Evolutionary conservation across 371 early-diverging fungal species (phyloP), one percentile per base, ranked within the genome.

Genomic region (Mucor lusitanicus): DNA sequence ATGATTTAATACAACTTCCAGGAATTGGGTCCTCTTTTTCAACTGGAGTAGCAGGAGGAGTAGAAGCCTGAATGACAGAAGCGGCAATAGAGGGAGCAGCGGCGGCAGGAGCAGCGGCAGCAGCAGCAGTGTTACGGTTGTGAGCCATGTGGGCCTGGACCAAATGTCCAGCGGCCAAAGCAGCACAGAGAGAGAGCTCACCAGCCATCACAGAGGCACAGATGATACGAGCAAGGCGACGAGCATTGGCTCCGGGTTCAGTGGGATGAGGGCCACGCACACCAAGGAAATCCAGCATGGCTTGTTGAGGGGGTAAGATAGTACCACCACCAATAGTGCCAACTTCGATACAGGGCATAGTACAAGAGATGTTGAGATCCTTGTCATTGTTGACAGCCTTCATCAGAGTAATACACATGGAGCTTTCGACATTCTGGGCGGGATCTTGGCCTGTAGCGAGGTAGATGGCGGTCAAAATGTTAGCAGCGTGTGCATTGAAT

Each of bases 311-410:
- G 30, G 91, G 89, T 62, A 98, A 70, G 28, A 88, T 87, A 0
- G 99, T 98, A 28, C 99, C 99, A 46, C 99, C 99, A 46, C 99
- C 99, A 57, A 99, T 87, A 0, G 97, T 96, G 35, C 98, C 98
- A 15, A 97, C 97, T 73, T 96, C 95, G 58, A 98, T 90, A 67
- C 94, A 94, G 3, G 98, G 99, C 99, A 98, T 98, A 11, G 93
- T 92, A 72, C 94, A 93, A 32, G 93, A 91, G 63, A 98, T 91
- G 67, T 90, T 87, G 66, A 98, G 79, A 68, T 95, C 95, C 61
- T 84, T 78, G 15, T 88, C 92, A 39, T 89, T 82, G 69, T 93
- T 90, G 60, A 91, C 79, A 27, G 57, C 32, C 80, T 96, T 93
- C 98, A 99, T 99, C 74, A 95, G 70, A 0, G 98, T 95, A 57